Base-by-base conservation (phyloP, 768 basidiomycete species). In the Amanita rubescens region DNA sequence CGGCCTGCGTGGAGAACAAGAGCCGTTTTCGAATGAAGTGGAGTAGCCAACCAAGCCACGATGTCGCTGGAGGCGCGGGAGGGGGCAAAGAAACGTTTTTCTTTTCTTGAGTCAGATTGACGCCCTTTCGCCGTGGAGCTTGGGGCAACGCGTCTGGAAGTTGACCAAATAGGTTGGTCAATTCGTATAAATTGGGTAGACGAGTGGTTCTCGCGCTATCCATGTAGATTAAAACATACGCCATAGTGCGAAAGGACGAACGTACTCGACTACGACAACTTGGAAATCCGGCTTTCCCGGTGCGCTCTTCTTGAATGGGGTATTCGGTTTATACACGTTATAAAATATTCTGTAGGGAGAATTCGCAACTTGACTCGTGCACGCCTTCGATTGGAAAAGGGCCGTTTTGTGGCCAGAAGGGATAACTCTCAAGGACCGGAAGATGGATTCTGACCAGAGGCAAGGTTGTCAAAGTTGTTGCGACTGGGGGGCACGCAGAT, bases 291-390 rank as follows among this genome's bases (percentile, higher is more conserved):
- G 92, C 1, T 77, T 74, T 5, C 85, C 82, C 5, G 87, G 89
- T 1, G 78, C 70, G 0, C 82, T 86, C 70, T 85, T 91, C 64
- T 81, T 85, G 71, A 84, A 95, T 7, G 87, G 75, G 0, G 91
- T 90, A 6, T 82, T 83, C 2, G 95, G 95, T 63, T 95, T 96
- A 72, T 94, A 95, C 3, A 92, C 73, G 62, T 96, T 87, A 67
- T 77, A 98, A 70, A 96, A 97, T 3, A 91, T 77, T 48, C 79
- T 73, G 65, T 94, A 97, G 0, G 87, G 86, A 1, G 84, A 79
- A 2, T 60, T 50, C 3, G 54, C 39, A 53, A 49, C 19, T 58
- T 57, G 14, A 17, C 55, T 51, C 33, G 57, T 61, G 49, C 57
- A 57, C 34, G 56, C 55, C 34, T 48, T 45, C 33, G 8, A 53